Evolutionary conservation across 2,329 filamentous ascomycete genomes (phyloP).

Genomic region (Paecilomyces sp.): DNA sequence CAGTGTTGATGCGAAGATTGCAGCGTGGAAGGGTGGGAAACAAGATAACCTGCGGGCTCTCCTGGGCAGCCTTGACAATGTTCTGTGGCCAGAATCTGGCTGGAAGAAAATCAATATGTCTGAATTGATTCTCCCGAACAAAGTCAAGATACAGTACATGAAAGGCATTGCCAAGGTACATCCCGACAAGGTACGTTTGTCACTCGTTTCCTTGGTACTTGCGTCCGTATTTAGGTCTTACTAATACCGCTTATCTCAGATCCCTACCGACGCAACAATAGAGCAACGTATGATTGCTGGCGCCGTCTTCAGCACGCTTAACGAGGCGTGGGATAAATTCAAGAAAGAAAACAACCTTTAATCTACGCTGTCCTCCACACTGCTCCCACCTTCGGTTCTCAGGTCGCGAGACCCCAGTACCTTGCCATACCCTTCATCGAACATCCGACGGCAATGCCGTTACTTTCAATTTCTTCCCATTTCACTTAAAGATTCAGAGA

Average conservation of each 20-base stretch:
- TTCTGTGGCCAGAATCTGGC: slow-evolving; percentile 84
- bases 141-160: slow-evolving; percentile 98
- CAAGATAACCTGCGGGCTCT: slow-evolving; percentile 85
- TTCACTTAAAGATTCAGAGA: neutral
- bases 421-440: neutral
- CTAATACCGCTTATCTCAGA: slow-evolving; percentile 31
- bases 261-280: slow-evolving; percentile 56
- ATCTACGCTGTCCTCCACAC: neutral
- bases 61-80: slow-evolving; percentile 75
- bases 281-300: slow-evolving; percentile 62
- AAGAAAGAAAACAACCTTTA: slow-evolving; percentile 55
- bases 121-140: slow-evolving; percentile 84
- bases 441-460: neutral
- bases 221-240: neutral
- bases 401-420: neutral
- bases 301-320: slow-evolving; percentile 57
- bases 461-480: neutral
- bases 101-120: slow-evolving; percentile 97
- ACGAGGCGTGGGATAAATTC: slow-evolving; percentile 65
- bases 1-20: slow-evolving; percentile 70
- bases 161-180: slow-evolving; percentile 98
- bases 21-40: slow-evolving; percentile 83
- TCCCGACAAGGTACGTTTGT: slow-evolving; percentile 80
- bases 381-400: neutral
- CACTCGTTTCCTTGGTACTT: neutral